A percentile compares a stretch with the other conserved stretches of the same genome.
phyloP scores from a whole-genome alignment of 345 rosid genomes.

The Camelina hispida region DNA sequence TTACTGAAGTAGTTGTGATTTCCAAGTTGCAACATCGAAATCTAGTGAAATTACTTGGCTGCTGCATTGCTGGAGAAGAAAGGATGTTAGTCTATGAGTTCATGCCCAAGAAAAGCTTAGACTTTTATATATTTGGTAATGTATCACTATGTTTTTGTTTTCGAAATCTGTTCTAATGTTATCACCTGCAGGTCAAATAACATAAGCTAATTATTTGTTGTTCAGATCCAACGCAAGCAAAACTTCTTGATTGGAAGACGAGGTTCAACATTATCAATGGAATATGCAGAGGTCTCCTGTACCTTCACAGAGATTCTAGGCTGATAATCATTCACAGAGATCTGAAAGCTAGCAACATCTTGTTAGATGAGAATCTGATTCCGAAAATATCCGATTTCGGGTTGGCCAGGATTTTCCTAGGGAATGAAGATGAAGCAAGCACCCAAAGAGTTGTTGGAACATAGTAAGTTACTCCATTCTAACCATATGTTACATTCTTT shows the following conservation, averaged over 20 bases:
- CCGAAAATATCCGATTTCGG: slow-evolving; percentile 61
- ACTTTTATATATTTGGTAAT: slow-evolving; percentile 47
- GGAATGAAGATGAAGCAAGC: slow-evolving; percentile 48
- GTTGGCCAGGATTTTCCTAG: slow-evolving; percentile 51
- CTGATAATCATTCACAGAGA: slow-evolving; percentile 58
- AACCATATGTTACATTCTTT: slow-evolving; percentile 4
- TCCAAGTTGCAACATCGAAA: slow-evolving; percentile 70
- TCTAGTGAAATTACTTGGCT: slow-evolving; percentile 64
- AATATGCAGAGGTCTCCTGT: slow-evolving; percentile 53
- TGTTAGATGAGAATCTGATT: slow-evolving; percentile 55
- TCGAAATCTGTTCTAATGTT: neutral
- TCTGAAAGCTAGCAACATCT: slow-evolving; percentile 54
- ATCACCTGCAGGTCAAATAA: neutral
- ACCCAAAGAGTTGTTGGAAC: slow-evolving; percentile 55
- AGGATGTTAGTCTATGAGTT: slow-evolving; percentile 67
- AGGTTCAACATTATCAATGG: slow-evolving; percentile 54
- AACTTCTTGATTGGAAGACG: slow-evolving; percentile 50
- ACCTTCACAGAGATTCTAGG: slow-evolving; percentile 60
- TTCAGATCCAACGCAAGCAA: slow-evolving; percentile 40
- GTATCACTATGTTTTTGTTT: neutral
- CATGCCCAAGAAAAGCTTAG: slow-evolving; percentile 56
- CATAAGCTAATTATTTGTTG: slow-evolving; percentile 2
- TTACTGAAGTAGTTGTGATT: slow-evolving; percentile 63
- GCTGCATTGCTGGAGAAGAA: slow-evolving; percentile 62
- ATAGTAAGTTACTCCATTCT: slow-evolving; percentile 43